These are phyloP conservation scores for Haplosporangium sp. DNA, from an alignment of 371 early-diverging fungal genomes.

Conservation along the genomic window DNA sequence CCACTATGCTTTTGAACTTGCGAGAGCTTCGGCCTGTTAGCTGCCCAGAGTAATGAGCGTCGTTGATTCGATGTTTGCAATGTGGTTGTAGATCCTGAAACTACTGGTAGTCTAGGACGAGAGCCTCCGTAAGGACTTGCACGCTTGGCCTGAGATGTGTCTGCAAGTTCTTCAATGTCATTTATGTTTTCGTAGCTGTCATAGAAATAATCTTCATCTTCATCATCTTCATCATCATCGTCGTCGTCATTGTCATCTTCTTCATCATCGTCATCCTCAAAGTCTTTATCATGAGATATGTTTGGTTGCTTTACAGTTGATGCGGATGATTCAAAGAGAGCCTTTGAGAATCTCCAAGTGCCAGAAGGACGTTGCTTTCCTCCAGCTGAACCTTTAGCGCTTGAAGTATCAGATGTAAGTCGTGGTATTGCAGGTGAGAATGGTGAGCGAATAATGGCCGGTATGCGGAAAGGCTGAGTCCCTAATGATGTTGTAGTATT, in stretches of 20 bases:
- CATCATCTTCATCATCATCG: conserved; percentile 7
- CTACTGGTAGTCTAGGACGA: conserved; percentile 2
- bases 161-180: background rate
- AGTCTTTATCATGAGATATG: conserved; percentile 18
- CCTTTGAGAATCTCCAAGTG: conserved; percentile 24
- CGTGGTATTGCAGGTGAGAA: conserved; percentile 19
- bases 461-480: background rate
- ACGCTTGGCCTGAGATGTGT: too few relatives aligned
- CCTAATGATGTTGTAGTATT: background rate
- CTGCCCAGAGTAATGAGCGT: conserved; percentile 5
- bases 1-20: conserved; percentile 7
- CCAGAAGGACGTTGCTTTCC: background rate
- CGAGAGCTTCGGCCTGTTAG: background rate
- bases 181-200: background rate
- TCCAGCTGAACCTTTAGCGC: background rate
- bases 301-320: background rate
- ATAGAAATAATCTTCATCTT: background rate
- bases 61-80: conserved; percentile 2
- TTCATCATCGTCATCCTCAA: conserved; percentile 33
- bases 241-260: conserved; percentile 29
- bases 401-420: background rate
- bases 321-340: conserved; percentile 23
- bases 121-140: background rate
- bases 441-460: background rate
- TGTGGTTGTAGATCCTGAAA: background rate